These are phyloP conservation scores for Aspergillus coremiiformis DNA, from an alignment of 495 filamentous ascomycete genomes.

Conservation along the genomic window DNA sequence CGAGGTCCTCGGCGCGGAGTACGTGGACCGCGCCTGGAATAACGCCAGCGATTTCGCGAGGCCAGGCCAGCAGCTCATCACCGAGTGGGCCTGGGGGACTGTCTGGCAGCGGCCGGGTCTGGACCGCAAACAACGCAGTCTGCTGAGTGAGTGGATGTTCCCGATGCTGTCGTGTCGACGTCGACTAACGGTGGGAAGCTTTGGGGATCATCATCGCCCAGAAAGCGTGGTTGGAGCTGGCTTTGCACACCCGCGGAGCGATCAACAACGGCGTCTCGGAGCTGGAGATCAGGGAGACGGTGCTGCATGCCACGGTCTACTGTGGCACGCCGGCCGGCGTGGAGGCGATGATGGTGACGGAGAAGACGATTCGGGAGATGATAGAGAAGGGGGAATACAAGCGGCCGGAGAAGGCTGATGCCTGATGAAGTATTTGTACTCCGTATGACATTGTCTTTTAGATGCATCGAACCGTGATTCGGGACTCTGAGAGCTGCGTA, in stretches of 20 bases:
- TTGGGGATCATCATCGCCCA: slow-evolving; percentile 45
- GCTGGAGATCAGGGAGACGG: slow-evolving; percentile 45
- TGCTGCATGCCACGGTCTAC: slow-evolving; percentile 43
- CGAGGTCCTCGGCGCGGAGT: slow-evolving; percentile 31
- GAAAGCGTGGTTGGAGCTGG: slow-evolving; percentile 40
- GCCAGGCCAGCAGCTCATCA: slow-evolving; percentile 35
- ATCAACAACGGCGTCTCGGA: slow-evolving; percentile 42
- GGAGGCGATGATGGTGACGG: slow-evolving; percentile 35
- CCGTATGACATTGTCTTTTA: no score
- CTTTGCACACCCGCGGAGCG: slow-evolving; percentile 42
- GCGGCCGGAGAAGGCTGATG: background rate
- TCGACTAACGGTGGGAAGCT: background rate
- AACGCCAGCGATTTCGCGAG: slow-evolving; percentile 26
- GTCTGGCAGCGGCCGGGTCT: slow-evolving; percentile 45
- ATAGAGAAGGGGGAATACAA: slow-evolving; percentile 12
- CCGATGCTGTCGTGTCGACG: background rate
- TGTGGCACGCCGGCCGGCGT: slow-evolving; percentile 52
- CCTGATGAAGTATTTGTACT: background rate
- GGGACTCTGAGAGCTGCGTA: no score
- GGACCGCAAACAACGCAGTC: slow-evolving; percentile 35
- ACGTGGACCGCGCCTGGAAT: slow-evolving; percentile 26
- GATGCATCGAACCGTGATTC: no score
- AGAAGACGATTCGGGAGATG: slow-evolving; percentile 14
- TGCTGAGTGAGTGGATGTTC: slow-evolving; percentile 29
- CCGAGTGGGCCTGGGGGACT: slow-evolving; percentile 42